Evolutionary conservation across 495 filamentous ascomycete species (phyloP).

Genomic region (Astrocystis sublimbata): DNA sequence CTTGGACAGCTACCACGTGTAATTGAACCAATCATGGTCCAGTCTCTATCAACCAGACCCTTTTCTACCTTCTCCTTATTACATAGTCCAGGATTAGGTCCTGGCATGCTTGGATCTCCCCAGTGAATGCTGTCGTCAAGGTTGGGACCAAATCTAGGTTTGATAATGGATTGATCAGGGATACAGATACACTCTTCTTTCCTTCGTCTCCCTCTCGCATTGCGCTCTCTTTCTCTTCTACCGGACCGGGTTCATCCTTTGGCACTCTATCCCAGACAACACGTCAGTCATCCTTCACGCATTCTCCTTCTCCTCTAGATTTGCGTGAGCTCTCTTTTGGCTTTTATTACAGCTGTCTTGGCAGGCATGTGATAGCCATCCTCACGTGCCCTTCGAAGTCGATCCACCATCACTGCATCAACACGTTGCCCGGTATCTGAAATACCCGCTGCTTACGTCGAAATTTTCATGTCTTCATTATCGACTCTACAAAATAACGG

Average conservation of each 20-base stretch:
- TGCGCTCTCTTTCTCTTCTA: not conserved
- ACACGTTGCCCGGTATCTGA: not conserved
- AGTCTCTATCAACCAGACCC: not conserved
- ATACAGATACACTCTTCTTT: not conserved
- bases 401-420: not conserved
- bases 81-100: too few relatives aligned
- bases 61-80: constrained; percentile 2
- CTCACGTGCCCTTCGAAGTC: not conserved
- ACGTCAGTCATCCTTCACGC: not conserved
- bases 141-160: not conserved
- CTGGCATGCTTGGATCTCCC: too few relatives aligned
- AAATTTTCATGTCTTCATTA: not conserved
- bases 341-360: constrained; percentile 9
- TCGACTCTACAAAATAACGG: not conserved
- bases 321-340: not conserved
- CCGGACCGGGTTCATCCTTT: not conserved
- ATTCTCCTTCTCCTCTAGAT: not conserved
- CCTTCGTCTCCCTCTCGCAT: not conserved
- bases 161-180: not conserved
- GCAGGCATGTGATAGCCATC: constrained; percentile 10
- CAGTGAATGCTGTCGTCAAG: too few relatives aligned
- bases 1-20: not conserved
- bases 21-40: constrained; percentile 7
- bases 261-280: not conserved
- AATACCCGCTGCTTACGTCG: not conserved